Evolutionary conservation across 2,329 filamentous ascomycete genomes (phyloP), one percentile per base, ranked within the genome.

Genomic region (Immersiporthe knoxdaviesiana): DNA sequence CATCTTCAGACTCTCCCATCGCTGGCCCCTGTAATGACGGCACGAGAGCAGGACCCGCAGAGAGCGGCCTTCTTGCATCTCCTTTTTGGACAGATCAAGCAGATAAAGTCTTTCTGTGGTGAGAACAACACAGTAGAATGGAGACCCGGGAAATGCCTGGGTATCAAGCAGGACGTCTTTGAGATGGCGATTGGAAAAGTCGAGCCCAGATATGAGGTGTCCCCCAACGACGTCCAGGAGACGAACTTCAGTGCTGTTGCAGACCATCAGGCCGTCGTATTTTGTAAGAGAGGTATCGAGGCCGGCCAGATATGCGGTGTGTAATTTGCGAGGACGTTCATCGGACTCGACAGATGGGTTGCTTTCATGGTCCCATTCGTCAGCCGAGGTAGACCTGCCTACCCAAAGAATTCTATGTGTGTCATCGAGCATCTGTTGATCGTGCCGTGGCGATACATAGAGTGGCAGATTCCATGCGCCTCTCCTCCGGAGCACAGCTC

Each of bases 61-160:
- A 24, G 63, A 37, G 16, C 30, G 52, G 35, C 32, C 32, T 16
- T 68, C 56, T 67, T 30, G 27, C 69, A 66, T 67, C 12, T 71
- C 63, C 14, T 54, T 30, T 58, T 35, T 54, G 21, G 66, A 62
- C 18, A 86, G 74, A 62, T 83, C 79, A n/a, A 88, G 72, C 79
- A 86, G 82, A 44, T 84, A 79, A 0, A 91, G 67, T 37, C 79
- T 80, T 0, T 80, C 80, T 16, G 82, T 84, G 1, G 89, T 92
- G 59, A 92, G 78, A 12, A 92, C 78, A 68, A 89, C 86, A 1
- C 88, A 74, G n/a, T 87, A 83, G 35, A 81, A 79, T 6, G 80
- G 78, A 66, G 84, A 79, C 2, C 77, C 74, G 0, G 83, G 82
- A 68, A 85, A 86, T 11, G 77, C 73, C 71, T 83, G 82, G 1